phyloP scores from a whole-genome alignment of 1,284 basidiomycete genomes.

The Somion occarium region DNA sequence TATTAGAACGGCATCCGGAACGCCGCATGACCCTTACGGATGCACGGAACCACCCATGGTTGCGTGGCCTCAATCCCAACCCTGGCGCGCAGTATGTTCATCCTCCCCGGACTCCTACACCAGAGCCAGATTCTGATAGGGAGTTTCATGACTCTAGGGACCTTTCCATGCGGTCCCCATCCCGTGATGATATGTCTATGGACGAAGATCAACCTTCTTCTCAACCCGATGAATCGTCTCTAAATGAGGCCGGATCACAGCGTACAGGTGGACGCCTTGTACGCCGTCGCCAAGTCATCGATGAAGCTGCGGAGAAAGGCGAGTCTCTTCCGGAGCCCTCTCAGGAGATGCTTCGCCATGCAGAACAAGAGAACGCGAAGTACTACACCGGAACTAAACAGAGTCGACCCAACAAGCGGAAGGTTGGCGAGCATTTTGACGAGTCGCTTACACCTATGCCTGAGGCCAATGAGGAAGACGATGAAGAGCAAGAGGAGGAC shows the following conservation, averaged over 20 bases:
- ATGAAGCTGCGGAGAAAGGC: constrained; percentile 32
- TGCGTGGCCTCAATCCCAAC: constrained; percentile 26
- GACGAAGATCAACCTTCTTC: constrained; percentile 12
- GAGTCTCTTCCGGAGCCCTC: constrained; percentile 33
- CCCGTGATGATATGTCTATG: constrained; percentile 20
- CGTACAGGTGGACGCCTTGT: constrained; percentile 34
- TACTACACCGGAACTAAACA: constrained; percentile 6
- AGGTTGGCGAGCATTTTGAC: constrained; percentile 15
- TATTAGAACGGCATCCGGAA: constrained; percentile 48
- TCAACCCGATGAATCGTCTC: constrained; percentile 23
- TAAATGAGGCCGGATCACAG: constrained; percentile 10
- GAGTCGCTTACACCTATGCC: constrained; percentile 19
- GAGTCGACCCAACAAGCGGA: constrained; percentile 1
- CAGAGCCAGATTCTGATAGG: neutral
- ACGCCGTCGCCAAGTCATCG: constrained; percentile 44
- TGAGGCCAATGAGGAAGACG: constrained; percentile 16
- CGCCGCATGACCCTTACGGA: constrained; percentile 53
- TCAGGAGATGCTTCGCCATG: constrained; percentile 35
- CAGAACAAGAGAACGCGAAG: constrained; percentile 3
- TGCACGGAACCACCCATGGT: constrained; percentile 65
- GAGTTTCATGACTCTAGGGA: no score
- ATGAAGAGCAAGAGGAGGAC: neutral
- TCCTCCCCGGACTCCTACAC: neutral
- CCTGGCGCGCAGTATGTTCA: neutral
- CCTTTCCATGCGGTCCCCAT: constrained; percentile 23